Evolutionary conservation across 371 early-diverging fungal species (phyloP), one percentile per base, ranked within the genome.

Genomic region (Sporodiniella umbellata): DNA sequence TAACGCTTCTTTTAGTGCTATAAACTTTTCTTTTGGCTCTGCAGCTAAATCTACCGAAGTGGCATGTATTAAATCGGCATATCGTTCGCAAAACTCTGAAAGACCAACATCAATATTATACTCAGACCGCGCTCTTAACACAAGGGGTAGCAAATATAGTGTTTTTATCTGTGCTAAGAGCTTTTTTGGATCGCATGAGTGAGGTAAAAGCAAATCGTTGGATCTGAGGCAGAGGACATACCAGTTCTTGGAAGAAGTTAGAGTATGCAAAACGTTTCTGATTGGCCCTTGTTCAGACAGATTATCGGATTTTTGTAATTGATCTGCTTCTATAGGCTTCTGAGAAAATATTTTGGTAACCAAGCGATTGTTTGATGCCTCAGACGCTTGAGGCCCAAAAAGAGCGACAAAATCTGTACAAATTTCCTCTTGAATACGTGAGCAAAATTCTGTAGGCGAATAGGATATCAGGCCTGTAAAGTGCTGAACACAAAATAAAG

Each of bases 171-270:
- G 66, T 0, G 37, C 54, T 22, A 30, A 26, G 4, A 66, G 4
- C 31, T 63, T 65, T 21, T 68, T 67, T 1, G 63, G 56, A 55
- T 90, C 89, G 55, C 59, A 59, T 21, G 70, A 68, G 33, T 65
- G 54, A 11, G 81, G 73, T 51, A 80, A 60, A 37, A 78, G 68
- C 8, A 81, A 64, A 58, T 87, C 87, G 54, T 87, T 86, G 2
- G 90, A 86, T 21, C 79, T 78, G 40, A 96, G 64, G 70, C 91
- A 91, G 44, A 90, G 56, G 24, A 94, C 72, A 60, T 86, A 91
- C 96, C 95, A 95, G 3, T 85, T 72, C 42, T 87, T 82, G 1
- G 95, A 88, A 33, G 86, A 84, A 26, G 75, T 71, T 8, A 95
- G 60, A 30, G 5, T 40, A 3, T 30, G 24, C 12, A 48, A 12